A percentile compares a stretch with the other conserved stretches of the same genome.
These are phyloP conservation scores for Yarrowia phangngaensis DNA, from an alignment of 805 yeast species.

Conservation along the genomic window DNA sequence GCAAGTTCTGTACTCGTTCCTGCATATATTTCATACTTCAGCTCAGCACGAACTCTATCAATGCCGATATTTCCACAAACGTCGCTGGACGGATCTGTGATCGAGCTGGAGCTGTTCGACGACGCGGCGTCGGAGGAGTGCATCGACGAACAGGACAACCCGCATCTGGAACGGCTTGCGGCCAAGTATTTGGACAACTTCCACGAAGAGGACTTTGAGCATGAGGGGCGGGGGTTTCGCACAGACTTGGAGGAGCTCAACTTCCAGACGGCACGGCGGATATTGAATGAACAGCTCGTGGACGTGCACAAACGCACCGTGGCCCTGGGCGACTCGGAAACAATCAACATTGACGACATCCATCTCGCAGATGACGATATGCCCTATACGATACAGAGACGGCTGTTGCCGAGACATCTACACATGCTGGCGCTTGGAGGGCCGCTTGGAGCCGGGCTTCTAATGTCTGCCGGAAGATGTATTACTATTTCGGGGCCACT, in stretches of 20 bases:
- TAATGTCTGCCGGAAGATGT: conserved; percentile 68
- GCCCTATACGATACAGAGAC: conserved; percentile 45
- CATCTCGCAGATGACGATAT: conserved; percentile 26
- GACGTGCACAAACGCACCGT: conserved; percentile 22
- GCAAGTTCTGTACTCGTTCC: too few relatives aligned
- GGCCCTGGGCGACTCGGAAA: conserved; percentile 30
- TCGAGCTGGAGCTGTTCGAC: conserved; percentile 19
- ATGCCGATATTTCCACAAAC: too few relatives aligned
- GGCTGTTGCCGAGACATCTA: conserved; percentile 59
- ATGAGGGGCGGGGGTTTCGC: conserved; percentile 11
- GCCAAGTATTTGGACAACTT: conserved; percentile 9
- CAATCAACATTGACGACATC: conserved; percentile 27
- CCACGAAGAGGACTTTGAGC: conserved; percentile 17
- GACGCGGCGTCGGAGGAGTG: conserved; percentile 18
- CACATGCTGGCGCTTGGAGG: conserved; percentile 80
- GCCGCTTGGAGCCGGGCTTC: conserved; percentile 71
- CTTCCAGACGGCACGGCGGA: conserved; percentile 4
- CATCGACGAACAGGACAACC: conserved; percentile 24
- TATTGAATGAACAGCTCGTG: conserved; percentile 6
- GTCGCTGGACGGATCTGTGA: too few relatives aligned
- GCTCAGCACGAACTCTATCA: too few relatives aligned
- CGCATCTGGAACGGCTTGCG: conserved; percentile 15
- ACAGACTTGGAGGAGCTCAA: conserved; percentile 23
- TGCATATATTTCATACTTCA: too few relatives aligned
- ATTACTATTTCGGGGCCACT: conserved; percentile 71